Evolutionary conservation across 768 basidiomycete genomes (phyloP).

Genomic region (Fomitopsis pulvina): DNA sequence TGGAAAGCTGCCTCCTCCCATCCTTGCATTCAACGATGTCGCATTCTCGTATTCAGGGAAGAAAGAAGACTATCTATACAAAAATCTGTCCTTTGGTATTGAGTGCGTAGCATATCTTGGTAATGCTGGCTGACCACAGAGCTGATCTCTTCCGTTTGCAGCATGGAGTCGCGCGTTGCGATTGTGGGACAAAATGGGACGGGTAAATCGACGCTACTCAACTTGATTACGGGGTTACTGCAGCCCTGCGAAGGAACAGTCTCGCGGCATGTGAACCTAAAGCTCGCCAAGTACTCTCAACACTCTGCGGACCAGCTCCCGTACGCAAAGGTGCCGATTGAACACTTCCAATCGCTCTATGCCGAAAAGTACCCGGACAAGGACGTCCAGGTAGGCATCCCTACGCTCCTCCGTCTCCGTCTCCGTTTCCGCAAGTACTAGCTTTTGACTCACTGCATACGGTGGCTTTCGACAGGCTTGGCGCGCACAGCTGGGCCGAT

Average conservation of each 20-base stretch:
- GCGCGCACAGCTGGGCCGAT: constrained; percentile 91
- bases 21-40: constrained; percentile 92
- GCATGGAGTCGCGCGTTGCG: constrained; percentile 92
- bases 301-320: constrained; percentile 98
- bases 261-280: constrained; percentile 83
- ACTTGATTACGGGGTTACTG: constrained; percentile 80
- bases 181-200: constrained; percentile 96
- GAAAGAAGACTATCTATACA: constrained; percentile 82
- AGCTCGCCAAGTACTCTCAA: constrained; percentile 97
- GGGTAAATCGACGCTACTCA: constrained; percentile 87
- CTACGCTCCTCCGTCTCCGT: constrained; percentile 1
- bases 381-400: constrained; percentile 54
- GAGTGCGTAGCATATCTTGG: constrained; percentile 49
- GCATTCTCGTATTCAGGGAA: constrained; percentile 95
- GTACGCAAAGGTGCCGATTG: constrained; percentile 84
- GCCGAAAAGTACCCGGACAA: constrained; percentile 86
- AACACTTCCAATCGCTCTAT: constrained; percentile 87
- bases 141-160: constrained; percentile 23
- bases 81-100: constrained; percentile 92
- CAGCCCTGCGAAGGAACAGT: constrained; percentile 82
- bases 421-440: constrained; percentile 6
- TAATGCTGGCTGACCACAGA: neutral
- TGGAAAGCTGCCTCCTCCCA: constrained; percentile 89
- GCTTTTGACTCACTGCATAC: neutral
- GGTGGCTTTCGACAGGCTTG: constrained; percentile 56